Base-by-base conservation (phyloP, 1,139 yeast genomes). In the Yamadazyma triangularis region DNA sequence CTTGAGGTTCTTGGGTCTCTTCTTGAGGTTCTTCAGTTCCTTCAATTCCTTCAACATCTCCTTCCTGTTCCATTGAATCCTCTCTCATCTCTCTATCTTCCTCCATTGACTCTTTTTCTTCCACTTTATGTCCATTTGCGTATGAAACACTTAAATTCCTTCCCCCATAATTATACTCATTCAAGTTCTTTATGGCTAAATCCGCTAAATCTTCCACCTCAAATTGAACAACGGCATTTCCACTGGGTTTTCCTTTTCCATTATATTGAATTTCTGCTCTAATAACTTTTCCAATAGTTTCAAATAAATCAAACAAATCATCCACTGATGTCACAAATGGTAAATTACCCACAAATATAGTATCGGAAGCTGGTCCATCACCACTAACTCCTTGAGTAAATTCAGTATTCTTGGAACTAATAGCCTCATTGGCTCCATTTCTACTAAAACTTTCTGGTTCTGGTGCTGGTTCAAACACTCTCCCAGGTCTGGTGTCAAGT, bases 261-360 rank as follows among this genome's bases (percentile, higher is more conserved):
- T 75, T 77, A 45, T 61, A 74, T 53, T 81, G 87, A 40, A 89
- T 70, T 55, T 87, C 95, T 13, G 96, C 96, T 32, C 71, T 70
- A 26, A 62, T 64, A 19, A 89, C 91, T 33, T 74, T 65, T 18
- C 95, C 96, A 32, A 88, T 77, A 20, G 94, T 82, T 51, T 83
- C 93, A 55, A 89, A 89, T 38, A 91, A 70, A 45, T 89, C 96
- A 41, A 70, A 77, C 45, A 91, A 72, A 57, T 91, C 97, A 37
- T 82, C 82, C 45, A 80, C 79, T 25, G 88, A 77, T 15, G 97
- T 89, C 28, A 89, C 83, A 71, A 78, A 87, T 21, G 97, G 97
- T 51, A 91, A 67, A 59, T 89, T 91, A 32, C 71, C 72, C 26
- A 84, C 89, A 51, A 61, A 83, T 26, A 89, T 75, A 13, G 79